These are phyloP conservation scores for Dittrichia graveolens DNA, from an alignment of 129 eudicot species.

Conservation along the genomic window DNA sequence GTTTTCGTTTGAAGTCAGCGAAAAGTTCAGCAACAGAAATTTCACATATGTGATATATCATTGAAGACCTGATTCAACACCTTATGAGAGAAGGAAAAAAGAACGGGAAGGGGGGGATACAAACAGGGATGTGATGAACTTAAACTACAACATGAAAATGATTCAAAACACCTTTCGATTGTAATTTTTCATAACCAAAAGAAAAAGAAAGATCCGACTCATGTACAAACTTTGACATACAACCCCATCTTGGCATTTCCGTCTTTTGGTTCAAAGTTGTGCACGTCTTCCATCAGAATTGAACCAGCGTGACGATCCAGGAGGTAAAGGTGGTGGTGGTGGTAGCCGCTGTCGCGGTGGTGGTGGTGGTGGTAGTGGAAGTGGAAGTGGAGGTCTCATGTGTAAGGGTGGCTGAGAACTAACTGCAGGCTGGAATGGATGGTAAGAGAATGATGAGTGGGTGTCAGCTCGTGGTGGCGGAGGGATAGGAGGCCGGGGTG, in stretches of 20 bases:
- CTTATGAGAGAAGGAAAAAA: neutral
- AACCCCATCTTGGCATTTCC: neutral
- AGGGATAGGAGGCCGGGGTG: constrained; percentile 32
- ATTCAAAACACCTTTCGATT: constrained; percentile 7
- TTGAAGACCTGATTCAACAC: neutral
- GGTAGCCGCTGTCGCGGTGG: neutral
- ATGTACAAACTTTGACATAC: constrained; percentile 34
- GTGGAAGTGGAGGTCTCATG: constrained; percentile 16
- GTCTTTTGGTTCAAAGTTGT: constrained; percentile 27
- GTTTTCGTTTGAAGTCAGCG: too few relatives aligned
- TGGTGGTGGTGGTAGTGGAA: constrained; percentile 5
- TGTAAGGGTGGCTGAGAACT: constrained; percentile 12
- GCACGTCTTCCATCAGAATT: constrained; percentile 28
- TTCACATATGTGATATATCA: neutral
- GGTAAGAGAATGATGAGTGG: constrained; percentile 37
- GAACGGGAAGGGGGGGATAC: neutral
- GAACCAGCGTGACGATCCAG: constrained; percentile 11
- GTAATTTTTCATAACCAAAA: neutral
- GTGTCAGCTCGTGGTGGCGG: constrained; percentile 33
- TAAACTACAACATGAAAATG: constrained; percentile 25
- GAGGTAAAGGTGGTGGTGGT: constrained; percentile 1
- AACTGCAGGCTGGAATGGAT: constrained; percentile 40
- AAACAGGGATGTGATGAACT: constrained; percentile 7
- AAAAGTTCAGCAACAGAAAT: neutral
- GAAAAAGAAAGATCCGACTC: constrained; percentile 25